These are phyloP conservation scores for Esteya vermicola DNA, from an alignment of 2,329 filamentous ascomycete species.

Conservation along the genomic window DNA sequence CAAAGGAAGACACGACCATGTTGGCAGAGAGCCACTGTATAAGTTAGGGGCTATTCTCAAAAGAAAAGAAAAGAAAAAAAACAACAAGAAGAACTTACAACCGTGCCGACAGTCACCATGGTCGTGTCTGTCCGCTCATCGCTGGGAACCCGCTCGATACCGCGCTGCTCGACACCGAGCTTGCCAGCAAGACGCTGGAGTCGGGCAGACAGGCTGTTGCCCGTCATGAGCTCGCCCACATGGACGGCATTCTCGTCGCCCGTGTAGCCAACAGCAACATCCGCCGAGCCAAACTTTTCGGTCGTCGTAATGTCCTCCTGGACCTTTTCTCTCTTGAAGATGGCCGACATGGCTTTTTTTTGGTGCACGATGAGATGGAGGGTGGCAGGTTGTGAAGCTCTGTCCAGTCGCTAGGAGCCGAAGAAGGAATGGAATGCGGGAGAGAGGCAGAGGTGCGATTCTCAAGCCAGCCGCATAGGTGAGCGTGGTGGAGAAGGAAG, in stretches of 20 bases:
- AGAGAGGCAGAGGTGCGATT: no score
- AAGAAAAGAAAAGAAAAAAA: neutral
- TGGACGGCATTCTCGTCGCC: constrained; percentile 12
- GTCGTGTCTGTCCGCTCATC: constrained; percentile 53
- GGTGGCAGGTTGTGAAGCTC: no score
- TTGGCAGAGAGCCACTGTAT: constrained; percentile 61
- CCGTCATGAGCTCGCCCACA: constrained; percentile 10
- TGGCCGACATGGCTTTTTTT: neutral
- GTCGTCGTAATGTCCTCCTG: constrained; percentile 4
- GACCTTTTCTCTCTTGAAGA: neutral
- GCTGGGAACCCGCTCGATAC: constrained; percentile 60
- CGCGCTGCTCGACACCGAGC: constrained; percentile 57
- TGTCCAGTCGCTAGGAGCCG: no score
- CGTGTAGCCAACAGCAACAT: constrained; percentile 10
- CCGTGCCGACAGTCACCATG: constrained; percentile 53
- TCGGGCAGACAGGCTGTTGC: constrained; percentile 14
- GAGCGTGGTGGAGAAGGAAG: neutral
- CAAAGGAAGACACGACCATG: constrained; percentile 64
- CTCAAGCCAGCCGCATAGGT: neutral
- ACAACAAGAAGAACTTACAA: constrained; percentile 41
- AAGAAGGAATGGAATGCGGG: no score
- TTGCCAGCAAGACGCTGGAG: constrained; percentile 48
- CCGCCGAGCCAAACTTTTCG: constrained; percentile 8
- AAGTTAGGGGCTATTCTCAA: no score
- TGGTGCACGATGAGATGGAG: neutral